Percentiles rank a stretch among this genome's conserved stretches.
phyloP scores from a whole-genome alignment of 208 protist genomes.

The Naegleria fowleri region DNA sequence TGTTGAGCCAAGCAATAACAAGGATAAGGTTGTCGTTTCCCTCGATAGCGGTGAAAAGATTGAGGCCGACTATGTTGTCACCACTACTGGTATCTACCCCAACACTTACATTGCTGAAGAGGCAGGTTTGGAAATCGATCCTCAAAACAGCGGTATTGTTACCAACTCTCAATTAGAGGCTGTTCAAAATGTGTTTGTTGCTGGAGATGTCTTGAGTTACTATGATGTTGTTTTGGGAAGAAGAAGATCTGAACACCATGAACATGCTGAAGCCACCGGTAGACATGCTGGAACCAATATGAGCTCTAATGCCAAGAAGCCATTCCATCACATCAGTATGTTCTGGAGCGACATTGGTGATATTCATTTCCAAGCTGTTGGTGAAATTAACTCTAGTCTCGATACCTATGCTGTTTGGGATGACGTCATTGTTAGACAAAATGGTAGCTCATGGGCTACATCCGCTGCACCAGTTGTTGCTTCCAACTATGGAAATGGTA shows the following conservation, averaged over 20 bases:
- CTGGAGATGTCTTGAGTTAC: conserved; percentile 29
- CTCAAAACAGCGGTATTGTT: conserved; percentile 23
- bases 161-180: conserved; percentile 25
- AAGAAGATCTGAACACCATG: conserved; percentile 29
- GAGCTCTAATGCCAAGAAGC: not conserved
- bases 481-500: not conserved
- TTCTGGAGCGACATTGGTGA: conserved; percentile 27
- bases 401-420: conserved; percentile 30
- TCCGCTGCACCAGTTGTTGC: not conserved
- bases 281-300: conserved; percentile 26
- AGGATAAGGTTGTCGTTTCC: not conserved
- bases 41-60: conserved; percentile 17
- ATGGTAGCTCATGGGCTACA: conserved; percentile 9
- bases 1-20: not conserved
- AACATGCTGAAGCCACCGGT: conserved; percentile 21
- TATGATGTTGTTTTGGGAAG: conserved; percentile 20
- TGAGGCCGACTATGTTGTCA: conserved; percentile 17
- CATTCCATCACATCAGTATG: conserved; percentile 2
- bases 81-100: conserved; percentile 22
- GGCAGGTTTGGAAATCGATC: conserved; percentile 31
- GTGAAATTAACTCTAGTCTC: conserved; percentile 11
- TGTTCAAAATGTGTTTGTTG: conserved; percentile 18
- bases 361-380: conserved; percentile 23
- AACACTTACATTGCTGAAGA: conserved; percentile 30
- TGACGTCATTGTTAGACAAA: not conserved